Evolutionary conservation across 2,329 filamentous ascomycete genomes (phyloP).

Genomic region (Neoarthrinium moseri): DNA sequence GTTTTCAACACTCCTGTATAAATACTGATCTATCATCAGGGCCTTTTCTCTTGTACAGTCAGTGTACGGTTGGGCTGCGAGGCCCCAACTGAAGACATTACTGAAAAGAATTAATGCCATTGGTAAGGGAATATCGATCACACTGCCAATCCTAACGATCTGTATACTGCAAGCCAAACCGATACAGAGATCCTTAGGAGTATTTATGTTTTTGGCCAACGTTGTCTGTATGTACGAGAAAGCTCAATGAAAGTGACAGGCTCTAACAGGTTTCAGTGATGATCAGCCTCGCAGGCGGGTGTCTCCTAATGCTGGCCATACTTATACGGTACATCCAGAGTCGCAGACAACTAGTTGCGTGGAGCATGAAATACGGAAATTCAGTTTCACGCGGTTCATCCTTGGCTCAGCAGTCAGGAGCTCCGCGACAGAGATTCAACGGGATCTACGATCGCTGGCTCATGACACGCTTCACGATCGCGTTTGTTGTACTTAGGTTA

Average conservation of each 20-base stretch:
- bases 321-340: conserved; percentile 39
- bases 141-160: conserved; percentile 14
- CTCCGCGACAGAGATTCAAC: conserved; percentile 7
- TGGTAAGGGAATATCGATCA: conserved; percentile 14
- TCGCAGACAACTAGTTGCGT: conserved; percentile 29
- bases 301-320: conserved; percentile 36
- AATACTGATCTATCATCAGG: no score
- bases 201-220: conserved; percentile 16
- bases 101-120: conserved; percentile 10
- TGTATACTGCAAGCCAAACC: conserved; percentile 14
- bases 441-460: conserved; percentile 44
- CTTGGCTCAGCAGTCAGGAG: background rate
- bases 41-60: conserved; percentile 16
- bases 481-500: conserved; percentile 38
- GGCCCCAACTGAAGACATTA: conserved; percentile 2
- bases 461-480: conserved; percentile 42
- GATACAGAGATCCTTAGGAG: conserved; percentile 11
- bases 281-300: conserved; percentile 33
- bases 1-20: no score
- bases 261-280: conserved; percentile 33
- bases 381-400: background rate
- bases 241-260: no score
- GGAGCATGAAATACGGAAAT: conserved; percentile 30
- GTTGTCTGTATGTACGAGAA: conserved; percentile 11
- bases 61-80: conserved; percentile 14